Conservation (phyloP, 768 basidiomycete species). For the Tremella yokohamensis region DNA sequence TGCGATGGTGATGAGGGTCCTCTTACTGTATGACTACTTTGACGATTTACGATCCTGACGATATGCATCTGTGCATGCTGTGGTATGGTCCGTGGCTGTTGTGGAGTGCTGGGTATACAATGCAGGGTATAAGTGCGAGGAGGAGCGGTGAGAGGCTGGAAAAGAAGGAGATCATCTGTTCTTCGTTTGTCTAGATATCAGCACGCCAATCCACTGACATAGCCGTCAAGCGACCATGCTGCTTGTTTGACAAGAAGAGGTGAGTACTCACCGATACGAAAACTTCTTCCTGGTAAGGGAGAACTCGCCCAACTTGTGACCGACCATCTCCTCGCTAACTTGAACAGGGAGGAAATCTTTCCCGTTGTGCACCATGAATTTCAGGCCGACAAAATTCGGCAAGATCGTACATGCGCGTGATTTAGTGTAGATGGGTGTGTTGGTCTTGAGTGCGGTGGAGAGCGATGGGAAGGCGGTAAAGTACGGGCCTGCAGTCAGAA, state of each 20-base stretch:
- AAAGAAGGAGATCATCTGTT: not conserved
- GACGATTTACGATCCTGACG: slow-evolving; percentile 1
- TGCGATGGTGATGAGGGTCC: not conserved
- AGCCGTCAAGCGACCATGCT: no score
- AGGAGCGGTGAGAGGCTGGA: not conserved
- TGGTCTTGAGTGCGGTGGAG: slow-evolving; percentile 71
- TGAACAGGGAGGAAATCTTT: slow-evolving; percentile 79
- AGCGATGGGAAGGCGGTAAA: slow-evolving; percentile 91
- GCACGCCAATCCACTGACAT: not conserved
- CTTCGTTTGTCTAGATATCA: slow-evolving; percentile 2
- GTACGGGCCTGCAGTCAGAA: slow-evolving; percentile 67
- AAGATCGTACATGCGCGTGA: slow-evolving; percentile 87
- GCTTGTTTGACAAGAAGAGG: not conserved
- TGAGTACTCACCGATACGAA: slow-evolving; percentile 67
- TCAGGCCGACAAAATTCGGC: slow-evolving; percentile 88
- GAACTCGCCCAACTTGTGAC: slow-evolving; percentile 96
- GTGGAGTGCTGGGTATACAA: not conserved
- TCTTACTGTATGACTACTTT: not conserved
- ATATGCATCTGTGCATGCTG: slow-evolving; percentile 1
- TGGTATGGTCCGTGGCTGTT: not conserved
- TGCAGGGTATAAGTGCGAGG: not conserved
- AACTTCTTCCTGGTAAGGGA: slow-evolving; percentile 83
- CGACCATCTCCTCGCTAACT: slow-evolving; percentile 96
- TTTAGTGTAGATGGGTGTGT: slow-evolving; percentile 81
- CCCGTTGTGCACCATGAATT: slow-evolving; percentile 92